Percentiles rank a stretch among this genome's conserved stretches.
phyloP scores from a whole-genome alignment of 176 grass and related monocot genomes.

The Avena insularis region DNA sequence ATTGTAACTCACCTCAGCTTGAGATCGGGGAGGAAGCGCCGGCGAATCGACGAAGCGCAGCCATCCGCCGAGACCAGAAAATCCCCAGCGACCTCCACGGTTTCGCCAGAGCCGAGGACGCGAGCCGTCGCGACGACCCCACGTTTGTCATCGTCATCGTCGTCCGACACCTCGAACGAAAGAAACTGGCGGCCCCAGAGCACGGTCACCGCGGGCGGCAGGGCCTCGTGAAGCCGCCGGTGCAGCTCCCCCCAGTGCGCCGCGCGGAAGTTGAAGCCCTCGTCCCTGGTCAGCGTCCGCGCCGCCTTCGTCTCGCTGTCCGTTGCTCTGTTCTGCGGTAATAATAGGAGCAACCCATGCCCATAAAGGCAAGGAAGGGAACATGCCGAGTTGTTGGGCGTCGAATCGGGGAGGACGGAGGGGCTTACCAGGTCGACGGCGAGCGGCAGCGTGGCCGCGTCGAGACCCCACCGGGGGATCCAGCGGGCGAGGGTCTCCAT shows the following conservation, averaged over 20 bases:
- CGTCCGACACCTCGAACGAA: conserved; percentile 53
- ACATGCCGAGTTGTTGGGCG: not conserved
- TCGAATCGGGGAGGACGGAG: not conserved
- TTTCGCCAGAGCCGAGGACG: conserved; percentile 57
- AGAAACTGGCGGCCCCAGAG: conserved; percentile 82
- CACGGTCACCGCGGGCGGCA: conserved; percentile 60
- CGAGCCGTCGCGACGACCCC: conserved; percentile 53
- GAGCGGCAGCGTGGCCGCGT: conserved; percentile 57
- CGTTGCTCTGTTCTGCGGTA: conserved; percentile 66
- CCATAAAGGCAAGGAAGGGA: not conserved
- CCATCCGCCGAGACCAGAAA: conserved; percentile 87
- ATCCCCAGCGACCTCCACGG: conserved; percentile 59
- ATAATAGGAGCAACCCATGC: not conserved
- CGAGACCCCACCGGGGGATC: conserved; percentile 52
- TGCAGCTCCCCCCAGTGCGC: conserved; percentile 87
- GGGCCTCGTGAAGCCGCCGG: conserved; percentile 54
- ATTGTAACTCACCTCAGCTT: conserved; percentile 57
- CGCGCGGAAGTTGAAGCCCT: conserved; percentile 64
- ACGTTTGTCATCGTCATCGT: conserved; percentile 5
- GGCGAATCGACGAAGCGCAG: conserved; percentile 68
- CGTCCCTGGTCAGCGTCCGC: conserved; percentile 75
- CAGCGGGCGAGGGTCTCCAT: conserved; percentile 66
- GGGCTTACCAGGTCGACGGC: conserved; percentile 67
- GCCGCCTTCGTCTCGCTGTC: conserved; percentile 66
- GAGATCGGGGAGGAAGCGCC: conserved; percentile 68